Base-by-base conservation (phyloP, 2,329 filamentous ascomycete genomes). In the Gnomoniopsis smithogilvyi region DNA sequence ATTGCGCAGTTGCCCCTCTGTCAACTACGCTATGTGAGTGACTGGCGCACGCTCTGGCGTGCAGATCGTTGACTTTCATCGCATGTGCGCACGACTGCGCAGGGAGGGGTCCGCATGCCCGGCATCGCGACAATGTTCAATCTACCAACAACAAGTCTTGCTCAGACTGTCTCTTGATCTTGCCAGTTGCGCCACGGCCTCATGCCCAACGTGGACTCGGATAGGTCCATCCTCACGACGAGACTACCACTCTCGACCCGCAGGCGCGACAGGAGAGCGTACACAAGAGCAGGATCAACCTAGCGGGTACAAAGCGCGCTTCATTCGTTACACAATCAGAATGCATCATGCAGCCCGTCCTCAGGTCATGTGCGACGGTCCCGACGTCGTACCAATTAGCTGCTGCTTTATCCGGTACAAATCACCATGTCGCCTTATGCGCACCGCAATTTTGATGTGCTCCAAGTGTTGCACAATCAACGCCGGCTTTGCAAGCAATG, bases 291-390 rank as follows among this genome's bases (percentile, higher is more conserved):
- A 47, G 54, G 36, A 41, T 53, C 38, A 24, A 34, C 8, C 34
- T 17, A 14, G 33, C 52, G 46, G 51, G 47, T 26, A 56, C 53
- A 51, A 26, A 22, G 15, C 38, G n/a, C 51, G 24, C 36, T 38
- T 17, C 15, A 45, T 38, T 51, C 14, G 67, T 68, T 56, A 57
- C 64, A 68, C 66, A 65, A 61, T 57, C 52, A 50, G 47, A 49
- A 66, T 67, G 66, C 67, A 67, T 59, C 33, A 58, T 68, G 66
- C 66, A 67, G 58, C 61, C 60, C 56, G 53, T 61, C 24, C 24
- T 52, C 55, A 22, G 36, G 48, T 52, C 49, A 41, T 56, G 55
- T 61, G 52, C 38, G 45, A 52, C 52, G 47, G 30, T 34, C 60
- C 38, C 36, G 34, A 36, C 57, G 34, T 52, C 58, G 51, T 14